Base-by-base conservation (phyloP, 2,329 filamentous ascomycete species). In the Capronia epimyces region DNA sequence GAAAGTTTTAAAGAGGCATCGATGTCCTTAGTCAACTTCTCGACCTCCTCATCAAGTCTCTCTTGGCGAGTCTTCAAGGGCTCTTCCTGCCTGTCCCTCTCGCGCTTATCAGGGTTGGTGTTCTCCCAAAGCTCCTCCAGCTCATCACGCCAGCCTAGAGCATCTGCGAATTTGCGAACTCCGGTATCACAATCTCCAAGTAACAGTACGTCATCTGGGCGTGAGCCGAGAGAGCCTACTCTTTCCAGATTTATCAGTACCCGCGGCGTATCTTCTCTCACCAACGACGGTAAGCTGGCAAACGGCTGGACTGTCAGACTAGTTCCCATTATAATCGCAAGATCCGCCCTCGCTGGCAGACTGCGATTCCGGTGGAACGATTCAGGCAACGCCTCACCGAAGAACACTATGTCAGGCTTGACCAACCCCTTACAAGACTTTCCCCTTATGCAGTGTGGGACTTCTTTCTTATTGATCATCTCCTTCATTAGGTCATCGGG, bases 341-440 rank as follows among this genome's bases (percentile, higher is more conserved):
- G 70, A 64, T 95, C 89, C 0, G 88, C 86, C 61, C 77, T 69
- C 1, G 69, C 70, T 0, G 81, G 77, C 10, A 84, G 67, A 34
- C 71, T 65, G 22, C 74, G 71, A 52, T 80, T 82, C 5, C 70
- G 65, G 64, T 84, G 82, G 68, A 94, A 94, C 0, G 69, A 70
- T 5, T 71, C 66, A 0, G 87, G 87, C 2, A 90, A 69, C 1
- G 78, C 68, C 65, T 94, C 89, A 44, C 89, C 89, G 61, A 95
- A 96, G 71, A 96, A 96, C 27, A 95, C 89, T 64, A 96, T 95
- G 62, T 95, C 88, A 0, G 90, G 90, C 70, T 96, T 96, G 31
- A 96, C 88, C 2, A 93, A 72, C 0, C 90, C 90, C 29, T 78
- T 73, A 66, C 91, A 97, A 16, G 71, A 66, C 7, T 72, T 64